Percentiles rank a stretch among this genome's conserved stretches.
These are phyloP conservation scores for Kazachstania kunashirensis DNA, from an alignment of 805 yeast genomes.

Conservation along the genomic window DNA sequence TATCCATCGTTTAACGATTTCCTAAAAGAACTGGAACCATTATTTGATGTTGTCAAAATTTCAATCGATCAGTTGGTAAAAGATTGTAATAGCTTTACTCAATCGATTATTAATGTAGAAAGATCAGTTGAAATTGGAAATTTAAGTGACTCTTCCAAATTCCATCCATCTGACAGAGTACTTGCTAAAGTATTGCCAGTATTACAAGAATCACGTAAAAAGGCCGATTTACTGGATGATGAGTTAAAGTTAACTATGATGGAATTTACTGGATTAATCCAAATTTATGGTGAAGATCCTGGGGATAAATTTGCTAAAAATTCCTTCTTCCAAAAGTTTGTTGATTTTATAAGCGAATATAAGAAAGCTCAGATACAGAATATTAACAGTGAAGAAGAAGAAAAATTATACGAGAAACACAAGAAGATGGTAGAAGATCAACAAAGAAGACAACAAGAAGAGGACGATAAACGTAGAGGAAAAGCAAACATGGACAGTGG, in stretches of 20 bases:
- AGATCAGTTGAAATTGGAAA: slow-evolving; percentile 74
- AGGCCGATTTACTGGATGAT: slow-evolving; percentile 52
- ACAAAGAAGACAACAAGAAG: slow-evolving; percentile 20
- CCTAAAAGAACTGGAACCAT: slow-evolving; percentile 60
- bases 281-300: slow-evolving; percentile 83
- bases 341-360: slow-evolving; percentile 71
- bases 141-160: slow-evolving; percentile 61
- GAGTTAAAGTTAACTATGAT: slow-evolving; percentile 53
- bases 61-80: slow-evolving; percentile 71
- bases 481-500: slow-evolving; percentile 1
- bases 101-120: slow-evolving; percentile 57
- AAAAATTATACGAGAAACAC: slow-evolving; percentile 63
- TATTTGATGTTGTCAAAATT: slow-evolving; percentile 51
- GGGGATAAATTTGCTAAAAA: slow-evolving; percentile 55
- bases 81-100: slow-evolving; percentile 59
- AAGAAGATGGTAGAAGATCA: slow-evolving; percentile 41
- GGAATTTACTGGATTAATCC: slow-evolving; percentile 65
- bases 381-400: slow-evolving; percentile 71
- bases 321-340: slow-evolving; percentile 67
- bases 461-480: slow-evolving; percentile 10
- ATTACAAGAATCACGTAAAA: slow-evolving; percentile 65
- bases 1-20: slow-evolving; percentile 73
- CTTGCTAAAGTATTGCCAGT: slow-evolving; percentile 51
- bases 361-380: slow-evolving; percentile 75
- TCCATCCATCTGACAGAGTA: slow-evolving; percentile 80